These are phyloP conservation scores for Lachnellula arida DNA, from an alignment of 2,329 filamentous ascomycete species.

Conservation along the genomic window DNA sequence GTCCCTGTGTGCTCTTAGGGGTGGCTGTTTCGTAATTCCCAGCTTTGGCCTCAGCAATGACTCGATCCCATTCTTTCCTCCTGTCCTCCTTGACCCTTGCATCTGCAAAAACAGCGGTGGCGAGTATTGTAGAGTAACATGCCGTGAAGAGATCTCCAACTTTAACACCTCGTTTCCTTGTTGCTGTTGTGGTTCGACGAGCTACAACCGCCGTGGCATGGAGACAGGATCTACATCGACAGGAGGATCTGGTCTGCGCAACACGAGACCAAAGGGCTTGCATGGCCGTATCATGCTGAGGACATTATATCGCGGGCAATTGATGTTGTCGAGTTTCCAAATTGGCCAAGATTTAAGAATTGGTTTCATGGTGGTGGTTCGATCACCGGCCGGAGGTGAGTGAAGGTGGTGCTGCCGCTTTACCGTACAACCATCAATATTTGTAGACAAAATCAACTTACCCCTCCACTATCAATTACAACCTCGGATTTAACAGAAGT, in stretches of 20 bases:
- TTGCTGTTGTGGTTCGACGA: slow-evolving; percentile 46
- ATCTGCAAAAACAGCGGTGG: slow-evolving; percentile 60
- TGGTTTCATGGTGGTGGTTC: not conserved
- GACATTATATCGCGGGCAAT: not conserved
- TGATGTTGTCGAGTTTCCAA: not conserved
- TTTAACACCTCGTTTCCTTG: slow-evolving; percentile 45
- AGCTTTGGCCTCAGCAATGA: slow-evolving; percentile 49
- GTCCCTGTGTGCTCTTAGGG: not conserved
- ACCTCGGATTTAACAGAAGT: not conserved
- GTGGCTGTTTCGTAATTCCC: slow-evolving; percentile 2
- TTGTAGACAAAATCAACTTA: not conserved
- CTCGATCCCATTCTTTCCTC: slow-evolving; percentile 55
- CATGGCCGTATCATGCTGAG: slow-evolving; percentile 46
- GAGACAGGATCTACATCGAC: slow-evolving; percentile 59
- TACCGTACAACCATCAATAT: too few relatives aligned
- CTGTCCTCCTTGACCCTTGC: slow-evolving; percentile 53
- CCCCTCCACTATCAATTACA: not conserved
- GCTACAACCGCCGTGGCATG: slow-evolving; percentile 44
- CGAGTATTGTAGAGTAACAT: slow-evolving; percentile 63
- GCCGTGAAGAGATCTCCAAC: slow-evolving; percentile 57
- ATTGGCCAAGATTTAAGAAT: not conserved
- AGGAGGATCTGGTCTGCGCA: slow-evolving; percentile 55
- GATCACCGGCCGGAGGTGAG: not conserved
- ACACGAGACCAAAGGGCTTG: slow-evolving; percentile 64
- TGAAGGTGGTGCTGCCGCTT: slow-evolving; percentile 3